phyloP scores from a whole-genome alignment of 148 eudicot species.

The Vaccinium darrowii region DNA sequence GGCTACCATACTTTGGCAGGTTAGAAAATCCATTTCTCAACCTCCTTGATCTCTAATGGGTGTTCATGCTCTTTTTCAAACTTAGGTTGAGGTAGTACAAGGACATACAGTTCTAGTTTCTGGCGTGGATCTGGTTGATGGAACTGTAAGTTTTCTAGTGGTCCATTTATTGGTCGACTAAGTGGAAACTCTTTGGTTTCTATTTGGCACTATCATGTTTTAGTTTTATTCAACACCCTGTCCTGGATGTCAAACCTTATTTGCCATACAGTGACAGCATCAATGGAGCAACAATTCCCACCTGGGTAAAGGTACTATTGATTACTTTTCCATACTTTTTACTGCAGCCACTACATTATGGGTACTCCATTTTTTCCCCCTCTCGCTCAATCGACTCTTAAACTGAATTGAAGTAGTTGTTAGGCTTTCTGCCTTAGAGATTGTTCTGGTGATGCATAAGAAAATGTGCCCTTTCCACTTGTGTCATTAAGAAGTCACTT shows the following conservation, averaged over 20 bases:
- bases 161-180: background rate
- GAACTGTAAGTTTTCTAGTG: conserved; percentile 65
- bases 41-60: background rate
- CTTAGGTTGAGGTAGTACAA: conserved; percentile 75
- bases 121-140: conserved; percentile 96
- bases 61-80: conserved; percentile 10
- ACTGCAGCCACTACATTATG: too few species aligned
- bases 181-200: background rate
- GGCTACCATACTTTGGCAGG: background rate
- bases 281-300: conserved; percentile 64
- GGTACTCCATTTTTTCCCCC: too few species aligned
- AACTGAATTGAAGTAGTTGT: background rate
- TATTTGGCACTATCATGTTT: background rate
- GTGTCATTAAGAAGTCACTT: background rate
- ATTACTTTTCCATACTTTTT: too few species aligned
- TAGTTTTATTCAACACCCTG: conserved; percentile 53
- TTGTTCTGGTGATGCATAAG: background rate
- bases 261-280: conserved; percentile 89
- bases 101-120: conserved; percentile 70
- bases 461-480: background rate
- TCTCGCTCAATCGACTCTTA: too few species aligned
- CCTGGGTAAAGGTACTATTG: conserved; percentile 71
- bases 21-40: conserved; percentile 5
- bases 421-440: background rate
- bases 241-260: conserved; percentile 93